Evolutionary conservation across 106 monocot species (phyloP).

Genomic region (Triglochin maritima): DNA sequence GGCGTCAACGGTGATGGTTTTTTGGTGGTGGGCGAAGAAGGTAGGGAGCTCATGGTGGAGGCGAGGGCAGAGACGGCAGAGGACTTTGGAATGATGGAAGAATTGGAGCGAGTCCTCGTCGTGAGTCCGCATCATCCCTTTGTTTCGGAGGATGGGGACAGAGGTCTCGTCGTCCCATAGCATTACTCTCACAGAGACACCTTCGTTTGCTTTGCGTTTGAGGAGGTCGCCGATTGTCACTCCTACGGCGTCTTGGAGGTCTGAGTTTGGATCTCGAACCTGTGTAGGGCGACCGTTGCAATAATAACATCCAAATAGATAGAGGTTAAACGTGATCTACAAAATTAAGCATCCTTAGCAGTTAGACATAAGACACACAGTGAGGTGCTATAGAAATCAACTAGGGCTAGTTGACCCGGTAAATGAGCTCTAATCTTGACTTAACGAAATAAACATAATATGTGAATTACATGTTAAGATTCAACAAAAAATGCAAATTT

Average conservation of each 20-base stretch:
- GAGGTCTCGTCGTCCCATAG: constrained; percentile 58
- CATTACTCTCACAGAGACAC: constrained; percentile 38
- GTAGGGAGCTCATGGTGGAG: constrained; percentile 27
- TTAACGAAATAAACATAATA: too few species aligned
- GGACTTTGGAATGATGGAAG: constrained; percentile 39
- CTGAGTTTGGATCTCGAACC: constrained; percentile 29
- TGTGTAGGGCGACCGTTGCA: too few species aligned
- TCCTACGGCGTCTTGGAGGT: constrained; percentile 11
- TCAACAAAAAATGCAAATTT: too few species aligned
- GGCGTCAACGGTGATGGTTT: constrained; percentile 37
- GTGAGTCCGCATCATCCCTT: constrained; percentile 44
- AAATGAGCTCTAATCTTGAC: too few species aligned
- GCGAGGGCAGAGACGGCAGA: constrained; percentile 31
- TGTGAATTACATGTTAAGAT: too few species aligned
- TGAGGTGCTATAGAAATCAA: too few species aligned
- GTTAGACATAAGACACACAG: too few species aligned
- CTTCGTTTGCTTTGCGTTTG: constrained; percentile 45
- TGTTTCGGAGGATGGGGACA: constrained; percentile 21
- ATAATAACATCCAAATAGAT: too few species aligned
- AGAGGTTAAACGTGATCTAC: too few species aligned
- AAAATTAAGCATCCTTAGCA: too few species aligned
- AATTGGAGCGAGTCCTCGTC: constrained; percentile 38
- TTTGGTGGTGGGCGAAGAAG: constrained; percentile 56
- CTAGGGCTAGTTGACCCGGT: too few species aligned
- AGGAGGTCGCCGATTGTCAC: constrained; percentile 37